A percentile compares a stretch with the other conserved stretches of the same genome.
phyloP scores from a whole-genome alignment of 768 basidiomycete species.

The Amanita rubescens region DNA sequence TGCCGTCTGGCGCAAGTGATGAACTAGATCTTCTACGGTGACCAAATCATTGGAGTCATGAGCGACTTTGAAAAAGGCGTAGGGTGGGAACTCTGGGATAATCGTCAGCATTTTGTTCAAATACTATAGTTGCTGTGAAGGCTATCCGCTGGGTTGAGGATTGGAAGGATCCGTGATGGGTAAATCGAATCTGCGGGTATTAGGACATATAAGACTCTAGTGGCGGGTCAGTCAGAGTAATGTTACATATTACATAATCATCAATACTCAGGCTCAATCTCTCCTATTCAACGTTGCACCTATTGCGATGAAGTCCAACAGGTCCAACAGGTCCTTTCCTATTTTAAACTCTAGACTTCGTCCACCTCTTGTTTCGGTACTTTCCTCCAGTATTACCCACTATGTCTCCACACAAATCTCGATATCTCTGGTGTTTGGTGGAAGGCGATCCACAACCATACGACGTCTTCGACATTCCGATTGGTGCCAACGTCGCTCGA shows the following conservation, averaged over 20 bases:
- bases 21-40: constrained; percentile 29
- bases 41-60: constrained; percentile 18
- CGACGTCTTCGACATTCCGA: constrained; percentile 1
- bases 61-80: constrained; percentile 19
- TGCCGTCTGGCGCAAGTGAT: constrained; percentile 22
- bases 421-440: not conserved
- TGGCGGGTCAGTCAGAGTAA: too few relatives aligned
- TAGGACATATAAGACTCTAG: too few relatives aligned
- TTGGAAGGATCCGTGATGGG: too few relatives aligned
- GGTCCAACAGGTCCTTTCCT: too few relatives aligned
- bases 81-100: constrained; percentile 12
- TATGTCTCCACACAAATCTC: constrained; percentile 1
- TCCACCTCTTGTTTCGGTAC: not conserved
- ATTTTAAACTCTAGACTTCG: not conserved
- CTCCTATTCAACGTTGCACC: too few relatives aligned
- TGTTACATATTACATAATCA: too few relatives aligned
- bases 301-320: too few relatives aligned
- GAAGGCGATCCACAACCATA: not conserved
- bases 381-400: not conserved
- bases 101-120: too few relatives aligned
- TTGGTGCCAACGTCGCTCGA: not conserved
- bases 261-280: too few relatives aligned
- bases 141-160: too few relatives aligned
- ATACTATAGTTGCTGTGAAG: too few relatives aligned
- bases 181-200: too few relatives aligned